These are phyloP conservation scores for Yarrowia sp. DNA, from an alignment of 805 yeast genomes.

Conservation along the genomic window DNA sequence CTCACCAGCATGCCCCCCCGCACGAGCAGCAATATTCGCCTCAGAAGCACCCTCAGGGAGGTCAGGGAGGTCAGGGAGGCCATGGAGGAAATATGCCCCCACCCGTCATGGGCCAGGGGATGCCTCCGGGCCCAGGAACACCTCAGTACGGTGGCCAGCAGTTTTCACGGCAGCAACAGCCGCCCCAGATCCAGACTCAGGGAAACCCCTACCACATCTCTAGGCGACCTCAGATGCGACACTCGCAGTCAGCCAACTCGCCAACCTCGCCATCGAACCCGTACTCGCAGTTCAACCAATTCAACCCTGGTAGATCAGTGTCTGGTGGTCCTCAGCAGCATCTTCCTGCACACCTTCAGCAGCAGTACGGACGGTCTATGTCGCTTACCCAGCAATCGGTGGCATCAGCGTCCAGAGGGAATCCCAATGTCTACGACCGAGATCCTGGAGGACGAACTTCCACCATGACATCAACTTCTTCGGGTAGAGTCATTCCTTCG, in stretches of 20 bases:
- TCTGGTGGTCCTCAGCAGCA: slow-evolving; percentile 25
- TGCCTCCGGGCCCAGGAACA: neutral
- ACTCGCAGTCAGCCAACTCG: slow-evolving; percentile 18
- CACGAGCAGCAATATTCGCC: neutral
- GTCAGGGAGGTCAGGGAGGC: neutral
- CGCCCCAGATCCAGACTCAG: slow-evolving; percentile 5
- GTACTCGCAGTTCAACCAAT: slow-evolving; percentile 11
- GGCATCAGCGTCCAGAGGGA: slow-evolving; percentile 1
- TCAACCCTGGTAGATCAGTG: slow-evolving; percentile 18
- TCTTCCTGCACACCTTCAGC: slow-evolving; percentile 3
- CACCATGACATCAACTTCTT: slow-evolving; percentile 15
- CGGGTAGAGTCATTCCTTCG: slow-evolving; percentile 10
- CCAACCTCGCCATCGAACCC: slow-evolving; percentile 9
- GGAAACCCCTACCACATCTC: slow-evolving; percentile 9
- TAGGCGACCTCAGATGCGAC: slow-evolving; percentile 9
- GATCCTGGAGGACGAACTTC: neutral
- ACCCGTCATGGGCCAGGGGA: neutral
- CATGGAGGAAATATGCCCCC: neutral
- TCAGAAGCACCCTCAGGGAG: neutral
- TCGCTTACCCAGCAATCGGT: slow-evolving; percentile 13
- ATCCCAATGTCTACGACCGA: slow-evolving; percentile 24
- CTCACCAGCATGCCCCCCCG: neutral
- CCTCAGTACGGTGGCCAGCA: neutral
- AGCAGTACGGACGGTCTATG: slow-evolving; percentile 2
- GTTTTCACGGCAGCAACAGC: neutral